These are phyloP conservation scores for Picocystis sp. DNA, from an alignment of 163 green algal genomes.

Conservation along the genomic window DNA sequence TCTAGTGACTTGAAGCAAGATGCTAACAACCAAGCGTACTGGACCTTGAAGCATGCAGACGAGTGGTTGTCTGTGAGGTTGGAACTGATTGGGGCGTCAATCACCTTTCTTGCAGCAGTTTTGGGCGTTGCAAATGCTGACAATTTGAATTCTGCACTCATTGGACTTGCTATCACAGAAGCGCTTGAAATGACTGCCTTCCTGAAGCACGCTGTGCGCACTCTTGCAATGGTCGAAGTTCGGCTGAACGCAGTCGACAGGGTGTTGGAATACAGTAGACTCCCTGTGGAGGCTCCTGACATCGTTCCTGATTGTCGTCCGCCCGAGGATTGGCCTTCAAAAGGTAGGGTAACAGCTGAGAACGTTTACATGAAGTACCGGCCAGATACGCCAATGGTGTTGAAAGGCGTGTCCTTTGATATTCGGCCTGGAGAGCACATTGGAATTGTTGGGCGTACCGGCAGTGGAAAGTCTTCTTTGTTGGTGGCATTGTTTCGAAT, in stretches of 20 bases:
- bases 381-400: constrained; percentile 35
- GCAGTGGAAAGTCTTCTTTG: constrained; percentile 49
- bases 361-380: constrained; percentile 45
- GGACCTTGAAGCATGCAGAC: constrained; percentile 48
- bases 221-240: constrained; percentile 57
- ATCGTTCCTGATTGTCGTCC: constrained; percentile 9
- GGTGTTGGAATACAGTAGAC: constrained; percentile 48
- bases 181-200: constrained; percentile 62
- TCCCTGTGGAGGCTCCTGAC: constrained; percentile 23
- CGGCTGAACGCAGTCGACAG: constrained; percentile 84
- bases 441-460: constrained; percentile 50
- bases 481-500: constrained; percentile 53
- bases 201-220: constrained; percentile 57
- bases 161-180: constrained; percentile 47
- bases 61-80: constrained; percentile 68
- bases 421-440: constrained; percentile 37
- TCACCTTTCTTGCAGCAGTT: constrained; percentile 14
- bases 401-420: constrained; percentile 32
- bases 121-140: constrained; percentile 38
- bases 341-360: too few relatives aligned
- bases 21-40: constrained; percentile 44
- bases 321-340: constrained; percentile 16
- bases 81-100: constrained; percentile 46
- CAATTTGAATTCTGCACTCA: constrained; percentile 38
- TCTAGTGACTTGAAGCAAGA: not conserved